These are phyloP conservation scores for Acanthamoeba royreba DNA, from an alignment of 208 protist species.

Conservation along the genomic window DNA sequence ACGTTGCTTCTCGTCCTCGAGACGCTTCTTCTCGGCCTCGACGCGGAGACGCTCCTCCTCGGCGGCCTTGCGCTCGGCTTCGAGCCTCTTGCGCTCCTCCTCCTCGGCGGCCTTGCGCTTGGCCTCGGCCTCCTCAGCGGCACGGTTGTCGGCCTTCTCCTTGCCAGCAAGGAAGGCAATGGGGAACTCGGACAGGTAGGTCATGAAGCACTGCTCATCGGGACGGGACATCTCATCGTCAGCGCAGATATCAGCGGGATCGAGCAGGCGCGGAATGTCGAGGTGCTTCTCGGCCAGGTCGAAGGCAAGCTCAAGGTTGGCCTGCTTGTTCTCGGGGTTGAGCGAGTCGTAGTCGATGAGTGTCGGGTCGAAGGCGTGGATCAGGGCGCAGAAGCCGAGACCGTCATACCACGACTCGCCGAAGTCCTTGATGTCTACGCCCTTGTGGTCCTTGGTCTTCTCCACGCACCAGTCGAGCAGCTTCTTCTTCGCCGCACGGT, in stretches of 20 bases:
- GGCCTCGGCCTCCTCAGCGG: neutral
- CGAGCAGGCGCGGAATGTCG: constrained; percentile 75
- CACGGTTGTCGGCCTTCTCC: constrained; percentile 17
- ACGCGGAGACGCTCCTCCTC: neutral
- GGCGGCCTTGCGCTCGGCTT: neutral
- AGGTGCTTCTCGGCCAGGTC: constrained; percentile 76
- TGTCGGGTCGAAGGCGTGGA: constrained; percentile 60
- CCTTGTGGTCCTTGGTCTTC: constrained; percentile 74
- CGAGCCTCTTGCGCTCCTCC: constrained; percentile 9
- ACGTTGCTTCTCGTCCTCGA: neutral
- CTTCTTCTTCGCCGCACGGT: constrained; percentile 64
- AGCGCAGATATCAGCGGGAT: constrained; percentile 71
- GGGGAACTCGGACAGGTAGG: constrained; percentile 78
- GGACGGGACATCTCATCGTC: constrained; percentile 58
- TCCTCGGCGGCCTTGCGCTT: neutral
- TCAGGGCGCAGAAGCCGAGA: constrained; percentile 70
- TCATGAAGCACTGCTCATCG: constrained; percentile 81
- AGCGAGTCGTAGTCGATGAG: constrained; percentile 37
- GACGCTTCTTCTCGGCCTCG: constrained; percentile 16
- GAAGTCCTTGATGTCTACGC: constrained; percentile 78
- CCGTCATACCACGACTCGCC: constrained; percentile 66
- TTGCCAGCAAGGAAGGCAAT: constrained; percentile 56
- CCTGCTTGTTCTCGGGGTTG: neutral
- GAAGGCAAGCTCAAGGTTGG: constrained; percentile 64
- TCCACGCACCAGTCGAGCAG: constrained; percentile 72